Evolutionary conservation across 1,139 yeast genomes (phyloP).

Genomic region (Geotrichum carabidarum): DNA sequence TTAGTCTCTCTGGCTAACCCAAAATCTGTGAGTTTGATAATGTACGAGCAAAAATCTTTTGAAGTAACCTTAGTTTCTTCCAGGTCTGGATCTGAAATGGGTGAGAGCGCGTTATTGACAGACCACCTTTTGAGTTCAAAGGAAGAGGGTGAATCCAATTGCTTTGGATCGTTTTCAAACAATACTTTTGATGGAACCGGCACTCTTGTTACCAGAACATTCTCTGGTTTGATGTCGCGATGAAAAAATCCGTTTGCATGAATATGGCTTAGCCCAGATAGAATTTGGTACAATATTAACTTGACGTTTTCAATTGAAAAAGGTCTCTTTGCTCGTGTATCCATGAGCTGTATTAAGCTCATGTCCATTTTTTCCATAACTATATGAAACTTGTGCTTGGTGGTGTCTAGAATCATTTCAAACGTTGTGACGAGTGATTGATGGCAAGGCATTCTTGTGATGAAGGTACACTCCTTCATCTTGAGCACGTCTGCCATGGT

Average conservation of each 20-base stretch:
- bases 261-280: constrained; percentile 75
- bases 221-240: constrained; percentile 91
- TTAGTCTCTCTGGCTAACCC: constrained; percentile 72
- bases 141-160: background rate
- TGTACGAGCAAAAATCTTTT: constrained; percentile 41
- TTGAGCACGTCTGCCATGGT: constrained; percentile 52
- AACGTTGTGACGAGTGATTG: constrained; percentile 64
- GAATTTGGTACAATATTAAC: constrained; percentile 60
- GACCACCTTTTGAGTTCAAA: background rate
- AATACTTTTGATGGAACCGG: constrained; percentile 8
- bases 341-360: constrained; percentile 57
- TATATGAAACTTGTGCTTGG: constrained; percentile 58
- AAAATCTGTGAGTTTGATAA: constrained; percentile 83
- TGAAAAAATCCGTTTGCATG: constrained; percentile 73
- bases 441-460: constrained; percentile 65
- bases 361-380: constrained; percentile 88
- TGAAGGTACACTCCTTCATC: constrained; percentile 72
- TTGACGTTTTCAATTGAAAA: constrained; percentile 58
- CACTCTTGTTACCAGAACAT: constrained; percentile 56
- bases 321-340: constrained; percentile 42
- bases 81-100: background rate
- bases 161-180: background rate
- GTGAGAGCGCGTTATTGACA: background rate
- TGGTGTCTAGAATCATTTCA: constrained; percentile 71
- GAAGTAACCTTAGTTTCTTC: constrained; percentile 31